Evolutionary conservation across 2,329 filamentous ascomycete species (phyloP).

Genomic region (Ambrosiella cleistominuta): DNA sequence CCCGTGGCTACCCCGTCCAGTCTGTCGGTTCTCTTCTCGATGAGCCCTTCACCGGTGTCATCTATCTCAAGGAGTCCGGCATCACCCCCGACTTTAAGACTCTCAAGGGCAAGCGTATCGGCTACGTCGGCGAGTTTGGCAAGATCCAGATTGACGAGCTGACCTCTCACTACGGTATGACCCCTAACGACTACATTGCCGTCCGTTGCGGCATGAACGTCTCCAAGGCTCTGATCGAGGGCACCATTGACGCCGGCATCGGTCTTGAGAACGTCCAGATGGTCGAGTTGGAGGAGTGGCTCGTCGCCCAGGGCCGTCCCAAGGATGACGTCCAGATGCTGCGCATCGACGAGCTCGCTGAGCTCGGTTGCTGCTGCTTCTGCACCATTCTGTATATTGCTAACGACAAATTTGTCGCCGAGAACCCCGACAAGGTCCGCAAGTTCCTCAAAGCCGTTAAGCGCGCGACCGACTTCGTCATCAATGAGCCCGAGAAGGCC

Average conservation of each 20-base stretch:
- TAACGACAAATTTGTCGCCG: conserved; percentile 51
- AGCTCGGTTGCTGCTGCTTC: conserved; percentile 71
- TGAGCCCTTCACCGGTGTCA: conserved; percentile 63
- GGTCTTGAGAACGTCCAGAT: conserved; percentile 70
- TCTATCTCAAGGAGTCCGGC: conserved; percentile 57
- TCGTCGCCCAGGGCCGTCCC: conserved; percentile 42
- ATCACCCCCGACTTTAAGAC: conserved; percentile 60
- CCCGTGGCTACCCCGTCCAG: conserved; percentile 53
- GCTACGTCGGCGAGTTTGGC: conserved; percentile 66
- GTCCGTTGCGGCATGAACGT: conserved; percentile 71
- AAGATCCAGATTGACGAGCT: conserved; percentile 75
- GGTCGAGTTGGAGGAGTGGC: conserved; percentile 67
- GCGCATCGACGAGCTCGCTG: conserved; percentile 62
- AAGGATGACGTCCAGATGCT: conserved; percentile 60
- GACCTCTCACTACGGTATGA: conserved; percentile 61
- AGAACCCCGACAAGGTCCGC: conserved; percentile 46
- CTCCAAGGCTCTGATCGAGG: conserved; percentile 55
- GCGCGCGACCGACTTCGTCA: conserved; percentile 54
- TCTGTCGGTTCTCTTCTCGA: conserved; percentile 62
- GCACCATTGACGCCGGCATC: conserved; percentile 56
- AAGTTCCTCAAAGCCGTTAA: conserved; percentile 59
- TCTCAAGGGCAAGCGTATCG: conserved; percentile 59
- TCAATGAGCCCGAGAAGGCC: conserved; percentile 42
- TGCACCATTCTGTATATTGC: conserved; percentile 67
- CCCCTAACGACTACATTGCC: conserved; percentile 54